phyloP scores from a whole-genome alignment of 1,139 yeast genomes.

The Taphrina deformans region DNA sequence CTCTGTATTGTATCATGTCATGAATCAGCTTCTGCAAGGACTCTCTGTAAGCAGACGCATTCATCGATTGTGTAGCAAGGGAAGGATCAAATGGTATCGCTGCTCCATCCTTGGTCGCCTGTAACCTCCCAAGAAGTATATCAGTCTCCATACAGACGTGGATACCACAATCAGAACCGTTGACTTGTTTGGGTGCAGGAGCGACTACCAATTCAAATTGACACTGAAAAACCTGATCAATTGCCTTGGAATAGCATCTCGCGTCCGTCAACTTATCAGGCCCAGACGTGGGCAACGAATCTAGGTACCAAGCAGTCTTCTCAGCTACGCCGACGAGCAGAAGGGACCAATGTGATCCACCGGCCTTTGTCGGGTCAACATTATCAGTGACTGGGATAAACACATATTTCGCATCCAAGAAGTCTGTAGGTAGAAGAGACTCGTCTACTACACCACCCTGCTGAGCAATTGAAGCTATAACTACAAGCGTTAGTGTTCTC shows the following conservation, averaged over 20 bases:
- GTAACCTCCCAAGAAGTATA: slow-evolving; percentile 17
- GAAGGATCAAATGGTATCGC: slow-evolving; percentile 4
- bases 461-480: slow-evolving; percentile 7
- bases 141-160: slow-evolving; percentile 56
- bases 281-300: slow-evolving; percentile 50
- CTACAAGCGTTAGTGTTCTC: neutral
- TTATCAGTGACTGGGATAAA: slow-evolving; percentile 59
- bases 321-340: slow-evolving; percentile 50
- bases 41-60: slow-evolving; percentile 25
- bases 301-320: slow-evolving; percentile 50
- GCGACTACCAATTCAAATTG: slow-evolving; percentile 42
- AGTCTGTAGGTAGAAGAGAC: slow-evolving; percentile 50
- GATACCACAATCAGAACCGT: slow-evolving; percentile 78
- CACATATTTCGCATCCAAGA: slow-evolving; percentile 50
- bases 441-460: slow-evolving; percentile 43
- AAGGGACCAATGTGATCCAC: slow-evolving; percentile 62
- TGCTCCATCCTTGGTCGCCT: neutral
- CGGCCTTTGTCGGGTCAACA: slow-evolving; percentile 52
- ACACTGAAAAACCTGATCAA: slow-evolving; percentile 24
- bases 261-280: slow-evolving; percentile 44
- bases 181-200: slow-evolving; percentile 69
- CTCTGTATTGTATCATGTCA: slow-evolving; percentile 13
- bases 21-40: slow-evolving; percentile 15
- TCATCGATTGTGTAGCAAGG: slow-evolving; percentile 3
- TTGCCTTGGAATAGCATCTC: slow-evolving; percentile 21